Base-by-base conservation (phyloP, 345 rosid species). In the Trapa incisa region DNA sequence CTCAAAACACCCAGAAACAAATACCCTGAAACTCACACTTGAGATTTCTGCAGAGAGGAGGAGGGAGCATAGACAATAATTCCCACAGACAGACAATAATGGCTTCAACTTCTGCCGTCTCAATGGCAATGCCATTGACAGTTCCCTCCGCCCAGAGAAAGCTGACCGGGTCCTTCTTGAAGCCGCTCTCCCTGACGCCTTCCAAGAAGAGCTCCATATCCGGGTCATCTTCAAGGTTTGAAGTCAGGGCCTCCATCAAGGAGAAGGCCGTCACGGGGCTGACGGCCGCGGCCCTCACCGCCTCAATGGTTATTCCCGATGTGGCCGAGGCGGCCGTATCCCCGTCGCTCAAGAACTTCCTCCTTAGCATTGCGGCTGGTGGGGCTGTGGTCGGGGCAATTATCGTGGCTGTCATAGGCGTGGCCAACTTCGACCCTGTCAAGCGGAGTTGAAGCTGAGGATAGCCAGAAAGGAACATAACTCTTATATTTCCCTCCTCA, bases 331-430 rank as follows among this genome's bases (percentile, higher is more conserved):
- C 96, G 1, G 95, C 95, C 5, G 5, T 86, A 66, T 76, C 91
- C 61, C 96, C 96, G 37, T 92, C 98, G 32, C 96, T 89, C 75
- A 86, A 89, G 79, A 92, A 89, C 83, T 92, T 89, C 86, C 81
- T 92, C 91, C 89, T 87, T 67, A 92, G 98, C 78, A 86, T 89
- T 69, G 83, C 57, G 7, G 89, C 96, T 1, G 96, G 96, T 48
- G 95, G 95, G 4, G 77, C 80, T 16, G 91, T 92, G 62, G 82
- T 84, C 53, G 69, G 6, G 14, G 88, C 65, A 61, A 38, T 92
- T 65, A 54, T 85, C 6, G 98, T 96, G 45, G 98, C 75, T 1
- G 83, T 92, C 47, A 54, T 89, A 14, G 95, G 92, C 4, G 98
- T 92, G 22, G 42, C 96, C 82, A 92, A 87, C 75, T 85, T 85